Evolutionary conservation across 768 basidiomycete genomes (phyloP).

Genomic region (Pholiota molesta): DNA sequence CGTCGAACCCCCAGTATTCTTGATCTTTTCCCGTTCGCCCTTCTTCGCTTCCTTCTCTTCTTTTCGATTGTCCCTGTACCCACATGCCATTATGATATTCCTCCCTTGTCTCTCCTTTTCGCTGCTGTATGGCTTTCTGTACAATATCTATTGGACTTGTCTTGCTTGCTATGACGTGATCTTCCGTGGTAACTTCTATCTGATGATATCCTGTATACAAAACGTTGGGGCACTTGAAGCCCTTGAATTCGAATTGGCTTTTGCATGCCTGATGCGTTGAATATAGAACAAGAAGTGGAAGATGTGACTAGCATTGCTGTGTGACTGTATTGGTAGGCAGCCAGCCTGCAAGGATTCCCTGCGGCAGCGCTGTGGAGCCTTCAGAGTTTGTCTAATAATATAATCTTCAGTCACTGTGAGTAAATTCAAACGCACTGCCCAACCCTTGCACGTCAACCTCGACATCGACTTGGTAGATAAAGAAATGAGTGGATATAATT

Average conservation of each 20-base stretch:
- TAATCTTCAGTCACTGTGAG: too few relatives aligned
- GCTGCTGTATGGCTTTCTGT: slow-evolving; percentile 7
- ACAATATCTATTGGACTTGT: slow-evolving; percentile 4
- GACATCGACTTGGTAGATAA: too few relatives aligned
- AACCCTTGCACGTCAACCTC: too few relatives aligned
- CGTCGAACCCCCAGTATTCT: not conserved
- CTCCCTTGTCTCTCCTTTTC: not conserved
- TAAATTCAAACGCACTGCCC: too few relatives aligned
- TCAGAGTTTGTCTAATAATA: too few relatives aligned
- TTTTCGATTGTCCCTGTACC: slow-evolving; percentile 1
- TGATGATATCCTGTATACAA: slow-evolving; percentile 1
- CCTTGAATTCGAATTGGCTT: not conserved
- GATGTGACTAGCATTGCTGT: not conserved
- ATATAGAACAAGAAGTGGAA: not conserved
- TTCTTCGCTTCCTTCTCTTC: not conserved
- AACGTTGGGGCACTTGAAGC: not conserved
- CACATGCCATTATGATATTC: not conserved
- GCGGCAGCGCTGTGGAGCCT: too few relatives aligned
- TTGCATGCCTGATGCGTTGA: not conserved
- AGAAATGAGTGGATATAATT: not conserved
- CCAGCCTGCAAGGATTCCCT: too few relatives aligned
- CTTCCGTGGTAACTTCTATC: not conserved
- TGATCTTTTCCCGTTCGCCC: not conserved
- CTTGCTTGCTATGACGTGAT: not conserved
- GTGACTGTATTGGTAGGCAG: not conserved